A percentile compares a stretch with the other conserved stretches of the same genome.
Evolutionary conservation across 768 basidiomycete species (phyloP).

Genomic region (Nevesoporus exiguus): DNA sequence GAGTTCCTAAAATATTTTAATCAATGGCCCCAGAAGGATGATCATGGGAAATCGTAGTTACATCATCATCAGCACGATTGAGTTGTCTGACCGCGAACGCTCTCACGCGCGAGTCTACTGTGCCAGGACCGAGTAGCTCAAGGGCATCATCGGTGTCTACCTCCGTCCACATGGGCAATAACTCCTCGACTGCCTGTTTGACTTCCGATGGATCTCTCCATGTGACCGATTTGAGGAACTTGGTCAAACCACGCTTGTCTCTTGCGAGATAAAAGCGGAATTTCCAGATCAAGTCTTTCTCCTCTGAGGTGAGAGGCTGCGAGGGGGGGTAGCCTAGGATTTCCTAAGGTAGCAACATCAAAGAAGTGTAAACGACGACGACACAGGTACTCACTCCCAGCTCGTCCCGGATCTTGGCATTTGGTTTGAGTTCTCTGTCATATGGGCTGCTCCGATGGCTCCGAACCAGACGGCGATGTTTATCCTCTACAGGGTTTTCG

Average conservation of each 20-base stretch:
- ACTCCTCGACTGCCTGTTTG: conserved; percentile 94
- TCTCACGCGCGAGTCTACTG: conserved; percentile 86
- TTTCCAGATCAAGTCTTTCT: conserved; percentile 97
- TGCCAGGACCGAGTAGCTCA: conserved; percentile 88
- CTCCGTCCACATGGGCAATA: conserved; percentile 95
- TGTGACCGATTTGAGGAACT: conserved; percentile 96
- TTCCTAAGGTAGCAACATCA: conserved; percentile 45
- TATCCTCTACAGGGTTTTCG: conserved; percentile 97
- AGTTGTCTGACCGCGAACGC: conserved; percentile 93
- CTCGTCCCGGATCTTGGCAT: conserved; percentile 92
- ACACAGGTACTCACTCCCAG: conserved; percentile 59
- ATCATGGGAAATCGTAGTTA: conserved; percentile 34
- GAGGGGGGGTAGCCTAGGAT: conserved; percentile 92
- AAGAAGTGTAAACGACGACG: background rate
- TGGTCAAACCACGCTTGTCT: conserved; percentile 91
- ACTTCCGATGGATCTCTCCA: conserved; percentile 97
- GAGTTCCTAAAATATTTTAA: conserved; percentile 61
- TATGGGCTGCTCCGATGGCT: conserved; percentile 94
- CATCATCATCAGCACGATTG: conserved; percentile 91
- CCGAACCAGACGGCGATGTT: conserved; percentile 89
- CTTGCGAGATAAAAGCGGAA: conserved; percentile 96
- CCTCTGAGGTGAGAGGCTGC: conserved; percentile 79
- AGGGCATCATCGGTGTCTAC: conserved; percentile 96
- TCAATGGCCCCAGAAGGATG: background rate
- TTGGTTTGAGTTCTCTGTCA: conserved; percentile 94